A percentile compares a stretch with the other conserved stretches of the same genome.
These are phyloP conservation scores for Hibiscus syriacus DNA, from an alignment of 345 rosid genomes.

Conservation along the genomic window DNA sequence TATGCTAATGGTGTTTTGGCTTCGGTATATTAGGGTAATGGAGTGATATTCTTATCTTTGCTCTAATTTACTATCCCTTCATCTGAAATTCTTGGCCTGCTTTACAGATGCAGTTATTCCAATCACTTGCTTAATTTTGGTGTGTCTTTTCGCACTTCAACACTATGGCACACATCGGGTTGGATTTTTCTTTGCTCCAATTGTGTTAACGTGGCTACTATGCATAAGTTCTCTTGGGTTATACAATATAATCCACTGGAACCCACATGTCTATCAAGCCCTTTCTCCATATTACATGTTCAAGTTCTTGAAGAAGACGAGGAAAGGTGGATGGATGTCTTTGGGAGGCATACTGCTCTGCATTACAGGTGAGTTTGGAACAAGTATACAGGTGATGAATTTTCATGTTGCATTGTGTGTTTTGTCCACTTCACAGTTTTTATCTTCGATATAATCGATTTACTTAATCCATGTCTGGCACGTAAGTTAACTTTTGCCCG, in stretches of 20 bases:
- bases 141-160: slow-evolving; percentile 94
- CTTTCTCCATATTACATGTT: slow-evolving; percentile 96
- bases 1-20: background rate
- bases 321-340: slow-evolving; percentile 97
- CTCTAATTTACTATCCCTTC: background rate
- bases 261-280: slow-evolving; percentile 78
- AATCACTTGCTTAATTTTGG: slow-evolving; percentile 87
- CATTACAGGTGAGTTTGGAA: slow-evolving; percentile 62
- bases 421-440: background rate
- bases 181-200: slow-evolving; percentile 88
- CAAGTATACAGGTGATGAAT: background rate
- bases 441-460: background rate
- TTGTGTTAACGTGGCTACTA: slow-evolving; percentile 72
- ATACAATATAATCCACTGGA: slow-evolving; percentile 83
- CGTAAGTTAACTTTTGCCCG: too few species aligned
- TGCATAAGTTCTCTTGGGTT: slow-evolving; percentile 91
- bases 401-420: background rate
- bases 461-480: background rate
- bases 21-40: too few species aligned
- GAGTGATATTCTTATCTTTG: too few species aligned
- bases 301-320: slow-evolving; percentile 92
- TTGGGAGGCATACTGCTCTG: slow-evolving; percentile 93
- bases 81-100: background rate
- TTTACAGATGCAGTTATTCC: slow-evolving; percentile 92
- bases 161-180: slow-evolving; percentile 95